A percentile compares a stretch with the other conserved stretches of the same genome.
Conservation (phyloP, 2,329 filamentous ascomycete genomes). For the Cordyceps pruinosa region DNA sequence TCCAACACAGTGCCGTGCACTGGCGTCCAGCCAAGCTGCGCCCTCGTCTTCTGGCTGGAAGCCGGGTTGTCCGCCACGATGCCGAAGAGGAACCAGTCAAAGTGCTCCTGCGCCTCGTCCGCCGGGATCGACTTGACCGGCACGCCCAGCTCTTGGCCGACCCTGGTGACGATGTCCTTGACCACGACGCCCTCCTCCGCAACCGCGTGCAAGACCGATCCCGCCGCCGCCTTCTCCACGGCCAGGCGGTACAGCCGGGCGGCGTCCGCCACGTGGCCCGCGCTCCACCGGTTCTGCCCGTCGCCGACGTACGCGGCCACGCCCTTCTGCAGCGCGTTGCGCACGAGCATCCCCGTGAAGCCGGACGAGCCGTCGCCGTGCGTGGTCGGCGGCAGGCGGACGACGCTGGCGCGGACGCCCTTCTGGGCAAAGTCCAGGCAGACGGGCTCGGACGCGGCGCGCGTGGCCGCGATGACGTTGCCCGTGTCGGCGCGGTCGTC, state of each 20-base stretch:
- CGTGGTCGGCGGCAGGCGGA: slow-evolving; percentile 32
- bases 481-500: slow-evolving; percentile 19
- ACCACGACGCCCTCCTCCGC: slow-evolving; percentile 28
- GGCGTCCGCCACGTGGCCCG: slow-evolving; percentile 31
- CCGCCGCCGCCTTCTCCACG: slow-evolving; percentile 30
- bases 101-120: slow-evolving; percentile 22
- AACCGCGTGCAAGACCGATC: slow-evolving; percentile 30
- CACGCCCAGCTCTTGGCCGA: slow-evolving; percentile 29
- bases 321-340: slow-evolving; percentile 23
- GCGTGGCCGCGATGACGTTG: slow-evolving; percentile 11
- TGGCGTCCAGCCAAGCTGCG: neutral
- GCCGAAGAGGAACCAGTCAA: slow-evolving; percentile 21
- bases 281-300: slow-evolving; percentile 30
- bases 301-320: slow-evolving; percentile 28
- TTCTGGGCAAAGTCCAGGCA: slow-evolving; percentile 20
- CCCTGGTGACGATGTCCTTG: slow-evolving; percentile 28
- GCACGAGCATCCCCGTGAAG: slow-evolving; percentile 24
- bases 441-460: slow-evolving; percentile 20
- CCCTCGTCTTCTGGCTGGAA: slow-evolving; percentile 29
- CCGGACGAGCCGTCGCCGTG: slow-evolving; percentile 29
- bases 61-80: slow-evolving; percentile 24
- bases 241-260: slow-evolving; percentile 29
- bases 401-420: slow-evolving; percentile 26
- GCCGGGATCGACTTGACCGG: slow-evolving; percentile 22
- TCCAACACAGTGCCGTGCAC: neutral